Evolutionary conservation across 345 rosid species (phyloP).

Genomic region (Eucalyptus marginata): DNA sequence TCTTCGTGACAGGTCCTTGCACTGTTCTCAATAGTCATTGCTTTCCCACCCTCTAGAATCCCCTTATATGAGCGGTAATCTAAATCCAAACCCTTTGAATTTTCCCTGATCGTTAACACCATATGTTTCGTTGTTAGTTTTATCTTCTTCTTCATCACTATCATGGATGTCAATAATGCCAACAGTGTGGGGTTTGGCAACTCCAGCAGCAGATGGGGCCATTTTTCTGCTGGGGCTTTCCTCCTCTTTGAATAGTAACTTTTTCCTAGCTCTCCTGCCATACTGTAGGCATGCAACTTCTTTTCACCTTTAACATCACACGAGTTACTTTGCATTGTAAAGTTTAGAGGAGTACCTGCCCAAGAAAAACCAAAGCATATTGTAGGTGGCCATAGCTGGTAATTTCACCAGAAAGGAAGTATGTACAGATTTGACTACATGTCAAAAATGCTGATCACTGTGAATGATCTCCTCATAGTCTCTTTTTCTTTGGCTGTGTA

Average conservation of each 20-base stretch:
- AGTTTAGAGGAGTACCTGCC: conserved; percentile 20
- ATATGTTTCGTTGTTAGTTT: background rate
- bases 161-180: conserved; percentile 32
- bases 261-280: conserved; percentile 14
- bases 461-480: background rate
- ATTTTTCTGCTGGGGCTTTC: conserved; percentile 12
- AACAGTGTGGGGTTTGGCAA: background rate
- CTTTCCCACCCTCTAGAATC: background rate
- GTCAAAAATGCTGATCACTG: background rate
- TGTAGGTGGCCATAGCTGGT: background rate
- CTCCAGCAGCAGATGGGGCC: conserved; percentile 32
- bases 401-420: background rate
- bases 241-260: conserved; percentile 32
- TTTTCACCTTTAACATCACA: background rate
- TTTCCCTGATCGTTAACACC: background rate
- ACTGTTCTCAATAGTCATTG: background rate
- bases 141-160: conserved; percentile 30
- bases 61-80: background rate
- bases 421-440: background rate
- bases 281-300: background rate
- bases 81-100: background rate
- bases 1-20: conserved; percentile 12
- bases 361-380: background rate
- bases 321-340: conserved; percentile 9
- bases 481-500: background rate